Conservation (phyloP, 2,329 filamentous ascomycete species). For the Alternaria rosae region DNA sequence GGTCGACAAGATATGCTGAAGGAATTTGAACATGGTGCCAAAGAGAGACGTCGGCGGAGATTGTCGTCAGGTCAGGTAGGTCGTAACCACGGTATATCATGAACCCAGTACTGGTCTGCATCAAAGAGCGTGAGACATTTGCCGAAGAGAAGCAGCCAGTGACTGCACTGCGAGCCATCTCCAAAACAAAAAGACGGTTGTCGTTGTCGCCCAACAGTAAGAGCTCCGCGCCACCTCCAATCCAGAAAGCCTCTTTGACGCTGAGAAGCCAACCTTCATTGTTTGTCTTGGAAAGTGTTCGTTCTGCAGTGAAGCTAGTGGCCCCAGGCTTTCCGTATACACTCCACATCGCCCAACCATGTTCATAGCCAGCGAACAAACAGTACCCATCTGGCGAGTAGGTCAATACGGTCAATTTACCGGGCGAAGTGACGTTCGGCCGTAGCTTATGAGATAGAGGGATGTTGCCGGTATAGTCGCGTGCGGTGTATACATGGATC, state of each 20-base stretch:
- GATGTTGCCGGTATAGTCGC: constrained; percentile 93
- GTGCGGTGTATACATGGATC: constrained; percentile 88
- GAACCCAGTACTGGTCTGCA: constrained; percentile 86
- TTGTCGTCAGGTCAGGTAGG: constrained; percentile 85
- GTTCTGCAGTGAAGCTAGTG: constrained; percentile 79
- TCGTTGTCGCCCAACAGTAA: constrained; percentile 75
- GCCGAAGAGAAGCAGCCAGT: constrained; percentile 90
- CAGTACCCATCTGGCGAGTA: constrained; percentile 98
- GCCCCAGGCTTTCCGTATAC: constrained; percentile 92
- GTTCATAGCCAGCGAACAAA: constrained; percentile 89
- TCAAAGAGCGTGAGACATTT: constrained; percentile 86
- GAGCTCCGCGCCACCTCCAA: constrained; percentile 86
- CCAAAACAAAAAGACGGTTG: constrained; percentile 83
- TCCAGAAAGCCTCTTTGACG: constrained; percentile 80
- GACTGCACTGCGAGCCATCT: constrained; percentile 93
- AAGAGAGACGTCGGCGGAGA: constrained; percentile 89
- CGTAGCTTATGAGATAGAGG: constrained; percentile 81
- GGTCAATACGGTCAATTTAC: constrained; percentile 73
- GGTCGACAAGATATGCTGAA: constrained; percentile 81
- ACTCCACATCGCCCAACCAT: constrained; percentile 96
- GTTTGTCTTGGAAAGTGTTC: constrained; percentile 68
- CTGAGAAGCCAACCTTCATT: constrained; percentile 86
- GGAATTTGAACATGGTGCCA: constrained; percentile 95
- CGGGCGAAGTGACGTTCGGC: constrained; percentile 74
- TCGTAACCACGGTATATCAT: constrained; percentile 96